phyloP scores from a whole-genome alignment of 2,329 filamentous ascomycete genomes.

The Coniochaeta sp. region DNA sequence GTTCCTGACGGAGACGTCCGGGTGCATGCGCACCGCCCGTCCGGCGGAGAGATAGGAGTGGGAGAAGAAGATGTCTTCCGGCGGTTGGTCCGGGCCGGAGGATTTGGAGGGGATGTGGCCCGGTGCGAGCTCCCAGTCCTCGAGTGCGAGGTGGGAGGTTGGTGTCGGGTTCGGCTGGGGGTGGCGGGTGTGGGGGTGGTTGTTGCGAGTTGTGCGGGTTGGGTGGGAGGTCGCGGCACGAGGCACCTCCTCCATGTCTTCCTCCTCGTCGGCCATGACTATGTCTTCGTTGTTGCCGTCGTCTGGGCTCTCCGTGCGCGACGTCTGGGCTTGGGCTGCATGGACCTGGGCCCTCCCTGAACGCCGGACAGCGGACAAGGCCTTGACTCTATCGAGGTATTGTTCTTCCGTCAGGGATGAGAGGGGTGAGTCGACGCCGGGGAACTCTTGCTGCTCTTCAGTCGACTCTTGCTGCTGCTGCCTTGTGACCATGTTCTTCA shows the following conservation, averaged over 20 bases:
- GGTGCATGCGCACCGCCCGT: constrained; percentile 16
- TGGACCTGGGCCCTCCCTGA: not conserved
- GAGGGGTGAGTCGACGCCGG: too few species aligned
- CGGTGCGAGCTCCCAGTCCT: constrained; percentile 28
- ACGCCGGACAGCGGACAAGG: not conserved
- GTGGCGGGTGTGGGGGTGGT: not conserved
- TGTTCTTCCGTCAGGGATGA: too few species aligned
- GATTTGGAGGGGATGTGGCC: constrained; percentile 23
- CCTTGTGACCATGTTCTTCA: not conserved
- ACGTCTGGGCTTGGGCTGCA: not conserved
- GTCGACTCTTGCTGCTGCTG: not conserved
- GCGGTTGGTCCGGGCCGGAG: too few species aligned
- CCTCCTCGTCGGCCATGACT: too few species aligned
- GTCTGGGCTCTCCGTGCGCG: not conserved
- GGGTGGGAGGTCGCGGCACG: too few species aligned
- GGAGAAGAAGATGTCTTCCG: constrained; percentile 22
- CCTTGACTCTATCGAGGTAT: too few species aligned
- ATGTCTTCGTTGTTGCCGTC: not conserved
- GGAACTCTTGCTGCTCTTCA: too few species aligned
- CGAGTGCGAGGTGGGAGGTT: constrained; percentile 29
- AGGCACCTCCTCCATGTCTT: too few species aligned
- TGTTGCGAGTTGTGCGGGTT: not conserved
- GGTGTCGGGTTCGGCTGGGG: constrained; percentile 9
- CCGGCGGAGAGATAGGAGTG: constrained; percentile 22
- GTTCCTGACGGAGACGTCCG: constrained; percentile 21